phyloP scores from a whole-genome alignment of 2,329 filamentous ascomycete genomes.

The Graphilbum sp. region DNA sequence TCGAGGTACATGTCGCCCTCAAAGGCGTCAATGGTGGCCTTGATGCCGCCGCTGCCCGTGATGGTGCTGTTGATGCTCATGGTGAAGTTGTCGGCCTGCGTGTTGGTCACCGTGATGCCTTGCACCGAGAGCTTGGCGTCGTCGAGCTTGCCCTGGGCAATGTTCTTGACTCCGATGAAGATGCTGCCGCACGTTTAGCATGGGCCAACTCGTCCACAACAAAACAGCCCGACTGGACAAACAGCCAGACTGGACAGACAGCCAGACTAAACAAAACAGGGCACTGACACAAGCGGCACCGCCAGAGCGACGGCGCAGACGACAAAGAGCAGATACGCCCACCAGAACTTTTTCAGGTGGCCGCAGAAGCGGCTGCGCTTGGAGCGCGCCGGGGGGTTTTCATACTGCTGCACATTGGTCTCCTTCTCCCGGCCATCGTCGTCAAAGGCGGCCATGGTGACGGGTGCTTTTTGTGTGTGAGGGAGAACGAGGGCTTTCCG shows the following conservation, averaged over 20 bases:
- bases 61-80: conserved; percentile 42
- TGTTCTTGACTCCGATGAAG: conserved; percentile 37
- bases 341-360: conserved; percentile 43
- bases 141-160: conserved; percentile 40
- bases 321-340: conserved; percentile 37
- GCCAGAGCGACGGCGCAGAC: conserved; percentile 34
- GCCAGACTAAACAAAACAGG: conserved; percentile 36
- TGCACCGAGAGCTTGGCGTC: conserved; percentile 34
- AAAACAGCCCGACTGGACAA: too few relatives aligned
- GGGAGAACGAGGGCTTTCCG: not conserved
- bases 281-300: conserved; percentile 43
- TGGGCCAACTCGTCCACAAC: too few relatives aligned
- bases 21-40: conserved; percentile 34
- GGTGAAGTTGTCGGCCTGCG: conserved; percentile 25
- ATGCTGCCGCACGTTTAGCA: conserved; percentile 42
- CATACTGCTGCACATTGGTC: not conserved
- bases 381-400: not conserved
- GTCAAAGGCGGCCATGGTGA: not conserved
- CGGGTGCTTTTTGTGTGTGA: not conserved
- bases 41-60: conserved; percentile 30
- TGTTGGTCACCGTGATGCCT: conserved; percentile 31
- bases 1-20: conserved; percentile 37
- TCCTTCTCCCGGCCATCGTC: conserved; percentile 1
- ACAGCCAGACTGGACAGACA: too few relatives aligned
- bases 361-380: not conserved